These are phyloP conservation scores for Olyra latifolia DNA, from an alignment of 176 grass and related monocot genomes.

Conservation along the genomic window DNA sequence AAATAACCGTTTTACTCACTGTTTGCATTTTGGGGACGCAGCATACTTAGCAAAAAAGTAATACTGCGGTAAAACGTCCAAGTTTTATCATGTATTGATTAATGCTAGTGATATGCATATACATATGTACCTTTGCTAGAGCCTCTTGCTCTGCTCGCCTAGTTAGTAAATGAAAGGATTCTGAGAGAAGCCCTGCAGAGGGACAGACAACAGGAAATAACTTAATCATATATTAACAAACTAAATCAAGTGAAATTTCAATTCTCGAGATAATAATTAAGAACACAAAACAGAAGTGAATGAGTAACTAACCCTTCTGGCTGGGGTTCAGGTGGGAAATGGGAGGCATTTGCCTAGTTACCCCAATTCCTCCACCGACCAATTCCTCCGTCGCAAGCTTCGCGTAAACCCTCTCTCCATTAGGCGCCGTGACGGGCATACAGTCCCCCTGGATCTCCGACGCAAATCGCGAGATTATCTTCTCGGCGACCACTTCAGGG, in stretches of 20 bases:
- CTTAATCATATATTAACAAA: slow-evolving; percentile 3
- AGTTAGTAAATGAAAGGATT: slow-evolving; percentile 66
- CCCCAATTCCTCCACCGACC: slow-evolving; percentile 13
- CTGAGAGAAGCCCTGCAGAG: slow-evolving; percentile 64
- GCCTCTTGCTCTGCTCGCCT: slow-evolving; percentile 61
- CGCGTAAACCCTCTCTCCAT: slow-evolving; percentile 77
- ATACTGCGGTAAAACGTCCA: background rate
- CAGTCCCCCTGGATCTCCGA: slow-evolving; percentile 74
- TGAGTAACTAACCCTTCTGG: slow-evolving; percentile 33
- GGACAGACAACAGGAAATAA: background rate
- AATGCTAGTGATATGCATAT: background rate
- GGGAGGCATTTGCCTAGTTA: slow-evolving; percentile 8
- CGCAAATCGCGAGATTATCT: slow-evolving; percentile 65
- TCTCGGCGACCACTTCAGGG: slow-evolving; percentile 41
- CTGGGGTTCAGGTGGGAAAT: slow-evolving; percentile 19
- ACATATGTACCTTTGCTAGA: slow-evolving; percentile 69
- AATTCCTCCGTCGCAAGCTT: slow-evolving; percentile 45
- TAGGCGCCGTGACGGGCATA: slow-evolving; percentile 70
- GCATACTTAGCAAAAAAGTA: background rate
- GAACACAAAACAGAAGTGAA: background rate
- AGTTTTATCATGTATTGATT: background rate
- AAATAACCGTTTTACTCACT: background rate
- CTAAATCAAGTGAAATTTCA: slow-evolving; percentile 10
- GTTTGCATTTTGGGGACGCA: background rate
- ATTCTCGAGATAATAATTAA: slow-evolving; percentile 21